Conservation (phyloP, 2,329 filamentous ascomycete genomes). For the Tricladium varicosporioides region DNA sequence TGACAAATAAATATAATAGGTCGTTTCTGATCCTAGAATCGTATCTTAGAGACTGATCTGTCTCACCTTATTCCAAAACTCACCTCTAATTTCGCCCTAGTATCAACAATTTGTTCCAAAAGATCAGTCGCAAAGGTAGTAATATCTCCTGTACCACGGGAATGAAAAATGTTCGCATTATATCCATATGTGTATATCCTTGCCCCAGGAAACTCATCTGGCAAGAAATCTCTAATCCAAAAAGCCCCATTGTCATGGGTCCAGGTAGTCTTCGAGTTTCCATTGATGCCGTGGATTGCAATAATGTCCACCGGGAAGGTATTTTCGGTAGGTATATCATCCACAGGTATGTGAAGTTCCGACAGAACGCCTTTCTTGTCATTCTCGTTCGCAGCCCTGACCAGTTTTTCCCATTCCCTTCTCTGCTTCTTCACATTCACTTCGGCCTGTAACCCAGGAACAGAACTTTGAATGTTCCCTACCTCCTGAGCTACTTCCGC, state of each 20-base stretch:
- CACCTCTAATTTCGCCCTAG: background rate
- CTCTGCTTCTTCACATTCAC: too few species aligned
- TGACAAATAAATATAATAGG: constrained; percentile 15
- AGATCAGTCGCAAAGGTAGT: constrained; percentile 9
- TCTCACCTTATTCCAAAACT: background rate
- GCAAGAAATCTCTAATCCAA: constrained; percentile 20
- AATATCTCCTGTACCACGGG: constrained; percentile 10
- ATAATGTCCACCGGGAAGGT: constrained; percentile 7
- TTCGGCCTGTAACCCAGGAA: too few species aligned
- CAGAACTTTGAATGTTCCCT: too few species aligned
- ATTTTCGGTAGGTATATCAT: background rate
- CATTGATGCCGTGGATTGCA: constrained; percentile 13
- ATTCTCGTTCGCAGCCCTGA: background rate
- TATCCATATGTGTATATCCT: constrained; percentile 22
- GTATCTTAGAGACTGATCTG: background rate
- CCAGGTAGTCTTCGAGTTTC: constrained; percentile 14
- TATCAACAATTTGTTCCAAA: constrained; percentile 10
- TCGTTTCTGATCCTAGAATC: constrained; percentile 2
- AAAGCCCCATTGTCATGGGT: constrained; percentile 4
- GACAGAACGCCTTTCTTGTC: background rate
- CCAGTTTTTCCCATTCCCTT: background rate
- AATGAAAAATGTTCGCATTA: constrained; percentile 11
- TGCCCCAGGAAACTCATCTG: constrained; percentile 8
- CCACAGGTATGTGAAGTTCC: constrained; percentile 1
- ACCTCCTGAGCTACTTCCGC: too few species aligned